These are phyloP conservation scores for Colletotrichum tamarilloi DNA, from an alignment of 2,329 filamentous ascomycete species.

Conservation along the genomic window DNA sequence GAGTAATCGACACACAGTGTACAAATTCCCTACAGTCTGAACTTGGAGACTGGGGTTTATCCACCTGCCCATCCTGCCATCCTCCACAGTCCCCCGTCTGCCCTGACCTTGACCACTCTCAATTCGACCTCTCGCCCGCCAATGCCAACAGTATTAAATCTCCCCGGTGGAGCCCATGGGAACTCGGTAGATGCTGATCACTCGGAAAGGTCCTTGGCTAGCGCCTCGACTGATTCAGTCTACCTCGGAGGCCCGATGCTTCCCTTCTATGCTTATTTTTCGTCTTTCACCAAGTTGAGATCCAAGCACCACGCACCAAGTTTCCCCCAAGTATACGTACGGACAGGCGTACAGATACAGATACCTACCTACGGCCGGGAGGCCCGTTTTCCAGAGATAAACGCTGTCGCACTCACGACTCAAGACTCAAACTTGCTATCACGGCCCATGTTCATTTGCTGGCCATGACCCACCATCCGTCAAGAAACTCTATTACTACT, in stretches of 20 bases:
- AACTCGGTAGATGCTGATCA: slow-evolving; percentile 33
- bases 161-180: slow-evolving; percentile 18
- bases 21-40: neutral
- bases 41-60: neutral
- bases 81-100: slow-evolving; percentile 25
- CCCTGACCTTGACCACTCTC: slow-evolving; percentile 19
- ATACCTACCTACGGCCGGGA: neutral
- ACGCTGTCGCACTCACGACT: neutral
- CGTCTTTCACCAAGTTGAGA: neutral
- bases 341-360: neutral
- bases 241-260: slow-evolving; percentile 1
- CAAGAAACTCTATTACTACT: neutral
- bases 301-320: neutral
- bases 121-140: slow-evolving; percentile 10
- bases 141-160: slow-evolving; percentile 33
- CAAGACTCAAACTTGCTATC: neutral
- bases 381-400: neutral
- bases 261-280: slow-evolving; percentile 12
- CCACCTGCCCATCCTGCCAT: slow-evolving; percentile 1
- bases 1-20: neutral
- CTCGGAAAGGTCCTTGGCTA: slow-evolving; percentile 23
- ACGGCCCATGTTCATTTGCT: neutral
- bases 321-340: neutral
- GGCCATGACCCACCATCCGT: neutral
- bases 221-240: slow-evolving; percentile 25